Evolutionary conservation across 2,329 filamentous ascomycete genomes (phyloP).

Genomic region (Colletotrichum endophyticum): DNA sequence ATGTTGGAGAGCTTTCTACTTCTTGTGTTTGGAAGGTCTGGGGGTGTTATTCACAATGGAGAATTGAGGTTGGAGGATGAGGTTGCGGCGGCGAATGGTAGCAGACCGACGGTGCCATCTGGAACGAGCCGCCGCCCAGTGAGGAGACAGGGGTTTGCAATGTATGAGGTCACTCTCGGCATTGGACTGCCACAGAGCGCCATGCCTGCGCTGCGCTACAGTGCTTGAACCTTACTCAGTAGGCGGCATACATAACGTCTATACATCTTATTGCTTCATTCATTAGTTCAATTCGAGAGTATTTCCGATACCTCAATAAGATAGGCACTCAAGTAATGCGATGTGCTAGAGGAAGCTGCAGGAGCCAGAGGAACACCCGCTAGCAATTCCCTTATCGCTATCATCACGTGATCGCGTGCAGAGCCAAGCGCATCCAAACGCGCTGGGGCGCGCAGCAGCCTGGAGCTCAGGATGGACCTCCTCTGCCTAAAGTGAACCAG

Average conservation of each 20-base stretch:
- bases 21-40: background rate
- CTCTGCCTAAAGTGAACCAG: slow-evolving; percentile 19
- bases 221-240: background rate
- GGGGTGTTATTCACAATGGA: background rate
- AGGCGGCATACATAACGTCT: background rate
- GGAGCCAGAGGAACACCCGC: background rate
- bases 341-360: background rate
- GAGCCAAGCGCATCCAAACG: background rate
- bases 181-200: background rate
- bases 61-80: background rate
- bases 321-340: background rate
- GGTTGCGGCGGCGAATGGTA: background rate
- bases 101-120: background rate
- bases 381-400: background rate
- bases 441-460: slow-evolving; percentile 15
- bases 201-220: background rate
- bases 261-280: background rate
- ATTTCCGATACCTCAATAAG: background rate
- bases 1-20: background rate
- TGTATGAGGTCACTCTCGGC: slow-evolving; percentile 20
- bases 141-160: slow-evolving; percentile 13
- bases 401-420: slow-evolving; percentile 23
- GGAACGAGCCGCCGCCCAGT: background rate
- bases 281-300: background rate
- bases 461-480: slow-evolving; percentile 14